A percentile compares a stretch with the other conserved stretches of the same genome.
phyloP scores from a whole-genome alignment of 805 yeast genomes.

The Schizosaccharomyces osmophilus region DNA sequence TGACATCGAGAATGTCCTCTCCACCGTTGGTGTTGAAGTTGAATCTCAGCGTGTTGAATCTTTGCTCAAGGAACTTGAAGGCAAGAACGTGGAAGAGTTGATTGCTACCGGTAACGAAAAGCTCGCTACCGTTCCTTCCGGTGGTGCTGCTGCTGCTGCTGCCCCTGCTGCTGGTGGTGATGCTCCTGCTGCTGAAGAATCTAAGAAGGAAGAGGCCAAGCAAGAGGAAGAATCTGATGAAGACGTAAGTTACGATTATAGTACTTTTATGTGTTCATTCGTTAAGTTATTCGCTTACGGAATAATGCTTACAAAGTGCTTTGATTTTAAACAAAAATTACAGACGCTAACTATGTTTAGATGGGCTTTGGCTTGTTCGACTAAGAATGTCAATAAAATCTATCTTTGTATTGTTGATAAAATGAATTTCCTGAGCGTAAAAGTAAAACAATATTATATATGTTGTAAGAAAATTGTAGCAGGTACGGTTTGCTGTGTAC shows the following conservation, averaged over 20 bases:
- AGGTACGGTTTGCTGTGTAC: too few relatives aligned
- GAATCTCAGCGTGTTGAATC: conserved; percentile 68
- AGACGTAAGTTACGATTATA: conserved; percentile 13
- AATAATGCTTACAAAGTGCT: too few relatives aligned
- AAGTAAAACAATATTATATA: not conserved
- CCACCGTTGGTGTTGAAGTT: conserved; percentile 88
- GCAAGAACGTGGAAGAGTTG: conserved; percentile 52
- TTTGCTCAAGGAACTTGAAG: conserved; percentile 69
- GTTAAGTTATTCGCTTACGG: too few relatives aligned
- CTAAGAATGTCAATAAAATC: conserved; percentile 22
- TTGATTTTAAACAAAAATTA: not conserved
- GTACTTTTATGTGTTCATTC: too few relatives aligned
- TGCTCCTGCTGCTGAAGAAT: conserved; percentile 50
- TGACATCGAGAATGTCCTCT: conserved; percentile 68
- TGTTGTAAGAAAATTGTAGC: too few relatives aligned
- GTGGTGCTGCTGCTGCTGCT: conserved; percentile 83
- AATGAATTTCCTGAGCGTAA: not conserved
- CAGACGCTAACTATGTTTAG: conserved; percentile 1
- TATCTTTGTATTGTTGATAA: not conserved
- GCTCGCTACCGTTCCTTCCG: conserved; percentile 92
- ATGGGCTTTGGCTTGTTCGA: conserved; percentile 81
- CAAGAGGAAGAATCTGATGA: conserved; percentile 43
- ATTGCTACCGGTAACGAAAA: conserved; percentile 86
- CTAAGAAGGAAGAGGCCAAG: conserved; percentile 24
- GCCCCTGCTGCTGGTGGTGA: conserved; percentile 46